Evolutionary conservation across 805 yeast species (phyloP), one percentile per base, ranked within the genome.

Genomic region (Wickerhamomyces chaumierensis): DNA sequence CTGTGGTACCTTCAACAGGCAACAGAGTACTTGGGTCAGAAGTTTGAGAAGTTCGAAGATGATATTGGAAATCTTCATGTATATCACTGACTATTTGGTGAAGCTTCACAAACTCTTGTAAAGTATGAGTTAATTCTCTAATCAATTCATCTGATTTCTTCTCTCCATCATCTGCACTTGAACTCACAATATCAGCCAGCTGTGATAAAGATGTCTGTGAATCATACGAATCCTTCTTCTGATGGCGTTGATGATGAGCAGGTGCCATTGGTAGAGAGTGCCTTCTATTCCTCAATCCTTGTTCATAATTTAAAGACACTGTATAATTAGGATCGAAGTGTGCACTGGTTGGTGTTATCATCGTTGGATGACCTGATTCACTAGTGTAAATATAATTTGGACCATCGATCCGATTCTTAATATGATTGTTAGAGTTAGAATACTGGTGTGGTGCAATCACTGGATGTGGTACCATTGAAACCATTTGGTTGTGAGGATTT

Each of bases 141-240:
- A 31, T 31, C 18, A 31, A 13, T 5, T 31, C 9, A 7, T 5
- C 5, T 14, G 18, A 15, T 6, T 15, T 18, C 14, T 5, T 12
- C 5, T 31, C 25, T 20, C 36, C 42, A 17, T 25, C 15, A 6
- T 19, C 20, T 15, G 31, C 36, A 7, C 33, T 32, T 2, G 36
- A 36, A 8, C 46, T 46, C 3, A 53, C 55, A 34, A 53, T 46
- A 36, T 52, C 56, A 12, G 56, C 58, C n/a, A 53, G 34, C 2
- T 52, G 41, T 2, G 48, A 43, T 8, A 53, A 34, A 0, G 56
- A 52, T 0, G 44, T 38, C 31, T 52, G 52, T 1, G 51, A 49
- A 39, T 47, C 55, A 25, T 46, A 43, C 0, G 56, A 52, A 31
- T 48, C 52, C 13, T 37, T 41, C 36, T 46, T 47, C 5, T 35